These are phyloP conservation scores for Amanita polypyramis DNA, from an alignment of 768 basidiomycete species.

Conservation along the genomic window DNA sequence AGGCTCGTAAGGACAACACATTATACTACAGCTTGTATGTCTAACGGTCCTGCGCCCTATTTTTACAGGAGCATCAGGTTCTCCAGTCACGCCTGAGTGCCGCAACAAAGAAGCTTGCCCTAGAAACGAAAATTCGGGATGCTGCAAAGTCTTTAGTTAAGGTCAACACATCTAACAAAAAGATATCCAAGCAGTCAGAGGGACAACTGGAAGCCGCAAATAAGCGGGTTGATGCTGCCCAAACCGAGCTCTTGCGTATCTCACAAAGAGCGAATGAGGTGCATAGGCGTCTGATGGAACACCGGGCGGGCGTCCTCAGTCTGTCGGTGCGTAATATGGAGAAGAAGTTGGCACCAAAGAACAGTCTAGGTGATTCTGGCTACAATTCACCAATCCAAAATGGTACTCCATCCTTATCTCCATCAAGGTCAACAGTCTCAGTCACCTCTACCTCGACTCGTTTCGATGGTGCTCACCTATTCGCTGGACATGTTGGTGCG, in stretches of 20 bases:
- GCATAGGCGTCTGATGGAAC: constrained; percentile 58
- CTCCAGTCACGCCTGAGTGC: constrained; percentile 57
- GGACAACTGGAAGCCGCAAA: constrained; percentile 71
- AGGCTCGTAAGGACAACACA: constrained; percentile 21
- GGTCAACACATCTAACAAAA: constrained; percentile 51
- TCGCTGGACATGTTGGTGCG: constrained; percentile 70
- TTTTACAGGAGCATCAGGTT: constrained; percentile 59
- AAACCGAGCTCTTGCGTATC: constrained; percentile 62
- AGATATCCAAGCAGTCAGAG: constrained; percentile 50
- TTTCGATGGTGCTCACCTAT: constrained; percentile 79
- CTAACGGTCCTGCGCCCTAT: constrained; percentile 4
- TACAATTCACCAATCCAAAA: constrained; percentile 42
- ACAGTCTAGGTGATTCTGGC: constrained; percentile 36
- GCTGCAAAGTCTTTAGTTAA: constrained; percentile 68
- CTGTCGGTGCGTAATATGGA: constrained; percentile 61
- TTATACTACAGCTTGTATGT: not conserved
- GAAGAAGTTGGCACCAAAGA: constrained; percentile 29
- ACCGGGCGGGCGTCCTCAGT: constrained; percentile 75
- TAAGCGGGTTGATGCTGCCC: constrained; percentile 56
- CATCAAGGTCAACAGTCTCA: constrained; percentile 24
- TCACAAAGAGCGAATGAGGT: constrained; percentile 57
- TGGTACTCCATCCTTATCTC: constrained; percentile 36
- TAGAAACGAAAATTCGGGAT: constrained; percentile 84
- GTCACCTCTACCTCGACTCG: constrained; percentile 36
- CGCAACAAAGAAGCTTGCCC: constrained; percentile 60